Conservation (phyloP, 148 eudicot genomes). For the Camellia granthamiana region DNA sequence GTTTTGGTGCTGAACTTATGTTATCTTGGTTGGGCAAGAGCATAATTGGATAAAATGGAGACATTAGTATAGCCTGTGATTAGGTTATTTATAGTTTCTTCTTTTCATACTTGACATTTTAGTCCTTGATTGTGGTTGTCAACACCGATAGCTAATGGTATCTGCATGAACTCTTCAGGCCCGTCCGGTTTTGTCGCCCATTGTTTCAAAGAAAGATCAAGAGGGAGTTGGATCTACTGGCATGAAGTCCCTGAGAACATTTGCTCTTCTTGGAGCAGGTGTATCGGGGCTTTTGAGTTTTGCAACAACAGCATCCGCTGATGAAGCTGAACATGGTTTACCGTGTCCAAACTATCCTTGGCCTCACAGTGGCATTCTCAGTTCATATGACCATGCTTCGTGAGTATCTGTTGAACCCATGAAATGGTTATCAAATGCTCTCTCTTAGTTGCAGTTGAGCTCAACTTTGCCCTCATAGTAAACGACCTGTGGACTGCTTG, state of each 20-base stretch:
- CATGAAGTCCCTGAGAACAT: slow-evolving; percentile 49
- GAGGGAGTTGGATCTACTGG: slow-evolving; percentile 57
- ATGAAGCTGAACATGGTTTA: slow-evolving; percentile 95
- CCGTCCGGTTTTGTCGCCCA: slow-evolving; percentile 61
- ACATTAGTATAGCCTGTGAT: neutral
- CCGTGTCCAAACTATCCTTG: slow-evolving; percentile 72
- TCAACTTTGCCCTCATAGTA: neutral
- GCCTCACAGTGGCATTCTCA: slow-evolving; percentile 94
- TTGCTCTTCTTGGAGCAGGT: slow-evolving; percentile 89
- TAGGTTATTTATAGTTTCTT: neutral
- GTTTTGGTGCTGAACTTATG: slow-evolving; percentile 2
- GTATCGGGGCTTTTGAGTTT: slow-evolving; percentile 72
- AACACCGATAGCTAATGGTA: neutral
- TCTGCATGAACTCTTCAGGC: slow-evolving; percentile 39
- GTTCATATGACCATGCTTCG: slow-evolving; percentile 96
- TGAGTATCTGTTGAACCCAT: slow-evolving; percentile 37
- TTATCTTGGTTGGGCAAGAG: neutral
- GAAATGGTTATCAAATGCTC: neutral
- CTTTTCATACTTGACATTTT: neutral
- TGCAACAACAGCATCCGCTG: slow-evolving; percentile 75
- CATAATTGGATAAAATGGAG: neutral
- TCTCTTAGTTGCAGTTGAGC: neutral
- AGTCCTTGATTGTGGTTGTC: neutral
- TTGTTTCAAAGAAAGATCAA: slow-evolving; percentile 54
- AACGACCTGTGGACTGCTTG: neutral